A percentile compares a stretch with the other conserved stretches of the same genome.
These are phyloP conservation scores for Singerocomus inundabilis DNA, from an alignment of 1,284 basidiomycete species.

Conservation along the genomic window DNA sequence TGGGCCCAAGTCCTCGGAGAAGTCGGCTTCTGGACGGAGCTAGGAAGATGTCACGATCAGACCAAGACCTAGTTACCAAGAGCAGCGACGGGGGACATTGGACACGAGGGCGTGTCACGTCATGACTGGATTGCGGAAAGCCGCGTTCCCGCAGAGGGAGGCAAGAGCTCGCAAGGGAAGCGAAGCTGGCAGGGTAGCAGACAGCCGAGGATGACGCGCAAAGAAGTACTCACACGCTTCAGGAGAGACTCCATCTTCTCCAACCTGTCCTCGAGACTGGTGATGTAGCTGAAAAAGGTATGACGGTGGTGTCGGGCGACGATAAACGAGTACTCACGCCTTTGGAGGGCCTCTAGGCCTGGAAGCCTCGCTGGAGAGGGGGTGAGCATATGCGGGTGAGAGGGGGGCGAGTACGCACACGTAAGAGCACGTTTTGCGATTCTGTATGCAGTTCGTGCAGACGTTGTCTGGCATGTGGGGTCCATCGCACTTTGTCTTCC, in stretches of 20 bases:
- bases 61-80: background rate
- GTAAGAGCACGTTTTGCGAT: constrained; percentile 69
- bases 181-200: background rate
- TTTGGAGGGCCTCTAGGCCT: constrained; percentile 84
- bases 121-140: background rate
- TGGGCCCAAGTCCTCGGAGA: constrained; percentile 67
- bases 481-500: constrained; percentile 72
- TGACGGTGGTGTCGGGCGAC: background rate
- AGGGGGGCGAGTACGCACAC: constrained; percentile 43
- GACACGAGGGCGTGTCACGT: background rate
- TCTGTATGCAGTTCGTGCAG: constrained; percentile 74
- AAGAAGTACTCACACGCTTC: constrained; percentile 50
- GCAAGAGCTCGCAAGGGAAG: background rate
- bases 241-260: constrained; percentile 71
- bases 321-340: constrained; percentile 50
- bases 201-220: background rate
- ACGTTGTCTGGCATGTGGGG: constrained; percentile 54
- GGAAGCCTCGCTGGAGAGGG: constrained; percentile 58
- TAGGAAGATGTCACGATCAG: constrained; percentile 33
- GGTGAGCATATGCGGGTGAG: background rate
- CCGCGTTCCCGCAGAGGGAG: background rate
- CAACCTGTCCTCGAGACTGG: constrained; percentile 72
- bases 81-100: background rate
- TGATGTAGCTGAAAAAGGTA: constrained; percentile 58
- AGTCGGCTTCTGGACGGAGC: constrained; percentile 70